A percentile compares a stretch with the other conserved stretches of the same genome.
Conservation (phyloP, 768 basidiomycete genomes). For the Ramaria sp. region DNA sequence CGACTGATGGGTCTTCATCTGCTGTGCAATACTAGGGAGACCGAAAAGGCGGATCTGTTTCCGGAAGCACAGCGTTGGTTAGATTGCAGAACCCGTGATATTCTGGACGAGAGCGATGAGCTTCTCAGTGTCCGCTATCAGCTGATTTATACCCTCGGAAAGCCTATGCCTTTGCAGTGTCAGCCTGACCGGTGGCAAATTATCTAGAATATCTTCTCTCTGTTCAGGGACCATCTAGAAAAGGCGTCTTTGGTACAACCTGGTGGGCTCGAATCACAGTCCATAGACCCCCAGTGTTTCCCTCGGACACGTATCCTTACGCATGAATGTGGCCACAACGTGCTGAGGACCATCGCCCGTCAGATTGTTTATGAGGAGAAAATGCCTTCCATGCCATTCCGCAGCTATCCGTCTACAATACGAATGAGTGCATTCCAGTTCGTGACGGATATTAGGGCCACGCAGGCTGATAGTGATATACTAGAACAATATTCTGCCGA, state of each 20-base stretch:
- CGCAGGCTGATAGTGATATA: neutral
- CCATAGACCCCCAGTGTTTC: neutral
- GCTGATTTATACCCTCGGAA: slow-evolving; percentile 35
- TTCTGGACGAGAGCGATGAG: slow-evolving; percentile 38
- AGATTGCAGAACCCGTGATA: slow-evolving; percentile 22
- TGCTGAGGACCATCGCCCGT: neutral
- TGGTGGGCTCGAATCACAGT: neutral
- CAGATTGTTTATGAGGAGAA: slow-evolving; percentile 14
- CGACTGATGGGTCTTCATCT: slow-evolving; percentile 36
- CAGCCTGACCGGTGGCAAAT: slow-evolving; percentile 34
- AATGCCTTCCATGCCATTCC: slow-evolving; percentile 15
- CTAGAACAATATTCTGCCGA: neutral
- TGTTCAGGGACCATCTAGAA: slow-evolving; percentile 14
- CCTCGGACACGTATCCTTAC: slow-evolving; percentile 3
- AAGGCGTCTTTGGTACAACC: neutral
- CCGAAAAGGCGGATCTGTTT: neutral
- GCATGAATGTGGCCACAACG: neutral
- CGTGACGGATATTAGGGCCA: slow-evolving; percentile 16
- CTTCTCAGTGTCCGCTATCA: slow-evolving; percentile 38
- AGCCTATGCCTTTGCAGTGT: slow-evolving; percentile 27
- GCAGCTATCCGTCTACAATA: slow-evolving; percentile 12
- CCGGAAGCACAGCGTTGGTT: slow-evolving; percentile 14
- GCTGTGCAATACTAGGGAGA: slow-evolving; percentile 10
- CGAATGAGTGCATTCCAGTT: slow-evolving; percentile 15
- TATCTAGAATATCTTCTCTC: slow-evolving; percentile 27